These are phyloP conservation scores for Crithidia expoeki DNA, from an alignment of 208 protist genomes.

Conservation along the genomic window DNA sequence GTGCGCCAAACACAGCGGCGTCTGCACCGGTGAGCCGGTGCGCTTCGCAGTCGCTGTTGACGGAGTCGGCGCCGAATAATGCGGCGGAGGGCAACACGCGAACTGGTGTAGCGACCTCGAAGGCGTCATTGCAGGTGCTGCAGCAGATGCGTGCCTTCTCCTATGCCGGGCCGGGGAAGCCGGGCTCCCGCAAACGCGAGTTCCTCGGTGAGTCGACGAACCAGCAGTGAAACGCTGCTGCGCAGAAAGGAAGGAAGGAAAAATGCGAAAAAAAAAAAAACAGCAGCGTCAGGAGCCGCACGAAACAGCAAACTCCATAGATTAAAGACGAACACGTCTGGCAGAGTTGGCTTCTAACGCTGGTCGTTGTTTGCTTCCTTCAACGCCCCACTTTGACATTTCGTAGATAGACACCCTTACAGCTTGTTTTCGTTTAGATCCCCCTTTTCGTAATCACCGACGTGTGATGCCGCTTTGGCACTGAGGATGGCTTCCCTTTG, in stretches of 20 bases:
- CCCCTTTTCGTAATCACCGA: neutral
- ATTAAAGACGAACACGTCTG: too few relatives aligned
- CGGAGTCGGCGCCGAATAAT: conserved; percentile 9
- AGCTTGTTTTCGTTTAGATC: neutral
- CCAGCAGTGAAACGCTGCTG: conserved; percentile 25
- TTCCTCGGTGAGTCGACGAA: conserved; percentile 80
- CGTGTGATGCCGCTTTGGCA: too few relatives aligned
- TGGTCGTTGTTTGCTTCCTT: neutral
- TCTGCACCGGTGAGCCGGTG: conserved; percentile 66
- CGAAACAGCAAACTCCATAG: too few relatives aligned
- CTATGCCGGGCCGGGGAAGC: conserved; percentile 47
- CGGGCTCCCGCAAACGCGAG: conserved; percentile 57
- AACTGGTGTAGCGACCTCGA: neutral
- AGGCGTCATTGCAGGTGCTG: conserved; percentile 34
- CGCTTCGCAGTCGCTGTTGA: conserved; percentile 54
- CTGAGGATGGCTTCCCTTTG: conserved; percentile 9
- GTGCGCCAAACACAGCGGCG: conserved; percentile 1
- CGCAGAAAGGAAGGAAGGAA: too few relatives aligned
- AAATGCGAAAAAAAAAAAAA: neutral
- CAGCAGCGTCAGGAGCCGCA: too few relatives aligned
- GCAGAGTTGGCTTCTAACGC: too few relatives aligned
- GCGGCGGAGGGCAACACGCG: conserved; percentile 7
- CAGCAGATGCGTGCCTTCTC: conserved; percentile 65
- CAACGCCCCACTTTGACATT: conserved; percentile 1
- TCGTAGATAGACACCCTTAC: conserved; percentile 1